phyloP scores from a whole-genome alignment of 495 filamentous ascomycete genomes.

The Penicillium waksmanii region DNA sequence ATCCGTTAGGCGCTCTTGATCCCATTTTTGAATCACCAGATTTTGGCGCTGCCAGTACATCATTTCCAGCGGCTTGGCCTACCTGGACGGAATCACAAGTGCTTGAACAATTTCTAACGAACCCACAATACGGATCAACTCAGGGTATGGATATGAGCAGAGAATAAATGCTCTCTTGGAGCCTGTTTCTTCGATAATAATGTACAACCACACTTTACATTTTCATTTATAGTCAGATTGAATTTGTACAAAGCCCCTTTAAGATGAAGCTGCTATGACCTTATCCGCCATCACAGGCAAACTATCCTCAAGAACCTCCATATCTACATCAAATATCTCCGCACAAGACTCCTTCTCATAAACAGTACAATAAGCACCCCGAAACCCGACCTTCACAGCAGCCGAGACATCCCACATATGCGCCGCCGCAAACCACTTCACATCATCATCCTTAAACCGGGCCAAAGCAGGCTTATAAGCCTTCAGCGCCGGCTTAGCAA shows the following conservation, averaged over 20 bases:
- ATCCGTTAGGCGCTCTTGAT: conserved; percentile 17
- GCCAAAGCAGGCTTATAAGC: conserved; percentile 32
- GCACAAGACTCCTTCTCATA: conserved; percentile 38
- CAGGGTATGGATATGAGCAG: conserved; percentile 2
- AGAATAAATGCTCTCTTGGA: neutral
- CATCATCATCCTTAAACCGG: conserved; percentile 18
- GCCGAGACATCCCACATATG: conserved; percentile 49
- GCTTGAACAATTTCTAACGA: conserved; percentile 27
- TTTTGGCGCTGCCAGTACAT: conserved; percentile 19
- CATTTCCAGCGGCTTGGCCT: conserved; percentile 25
- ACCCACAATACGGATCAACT: conserved; percentile 4
- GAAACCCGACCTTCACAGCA: conserved; percentile 34
- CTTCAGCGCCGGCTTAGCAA: conserved; percentile 38
- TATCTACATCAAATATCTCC: conserved; percentile 32
- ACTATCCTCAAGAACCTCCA: conserved; percentile 35
- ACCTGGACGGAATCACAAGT: conserved; percentile 31
- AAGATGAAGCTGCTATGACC: conserved; percentile 29
- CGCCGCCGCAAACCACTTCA: conserved; percentile 42
- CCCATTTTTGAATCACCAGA: conserved; percentile 21
- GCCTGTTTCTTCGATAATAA: neutral
- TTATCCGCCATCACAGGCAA: conserved; percentile 34
- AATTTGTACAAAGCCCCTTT: neutral
- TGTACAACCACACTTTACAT: neutral
- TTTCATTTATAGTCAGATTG: neutral
- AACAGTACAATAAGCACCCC: conserved; percentile 38